Base-by-base conservation (phyloP, 1,139 yeast genomes). In the Kluyveromyces sp. region DNA sequence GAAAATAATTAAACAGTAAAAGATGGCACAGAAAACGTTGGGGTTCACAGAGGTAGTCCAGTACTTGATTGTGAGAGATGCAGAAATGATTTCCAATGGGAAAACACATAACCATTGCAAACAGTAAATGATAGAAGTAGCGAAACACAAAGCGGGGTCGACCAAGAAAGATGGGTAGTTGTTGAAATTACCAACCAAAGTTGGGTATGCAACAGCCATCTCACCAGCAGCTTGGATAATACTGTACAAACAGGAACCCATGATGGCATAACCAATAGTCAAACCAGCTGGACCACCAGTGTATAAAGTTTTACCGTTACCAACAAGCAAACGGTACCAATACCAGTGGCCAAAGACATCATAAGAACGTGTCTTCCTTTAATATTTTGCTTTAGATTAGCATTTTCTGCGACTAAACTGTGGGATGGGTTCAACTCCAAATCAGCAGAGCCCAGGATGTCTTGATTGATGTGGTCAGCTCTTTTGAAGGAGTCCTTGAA, bases 171-270 rank as follows among this genome's bases (percentile, higher is more conserved):
- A 70, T 34, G 87, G 78, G 63, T 81, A 85, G 48, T 83, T 78
- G 39, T 83, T 75, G 66, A 84, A 86, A 1, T 90, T 87, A 56
- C 95, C 96, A 47, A 84, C 72, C 40, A 86, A 80, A 37, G 94
- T 90, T 48, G 67, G 63, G 65, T 81, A 85, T 10, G 81, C 74
- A 37, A 84, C 86, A 41, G 94, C 88, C 61, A 87, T 64, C 65
- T 88, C 96, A 53, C 95, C 94, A 47, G 88, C 78, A n/a, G 92
- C 81, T 61, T 85, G 90, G 58, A 86, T 82, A 41, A 86, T 83
- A 57, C 79, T 76, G 67, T 78, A 84, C 55, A 87, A 78, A 76
- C 83, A 73, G 5, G 83, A 71, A 40, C 89, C 85, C 52, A 84
- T 74, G 41, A 81, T 66, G 45, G 78, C 77, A 60, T 81, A 86